A percentile compares a stretch with the other conserved stretches of the same genome.
Evolutionary conservation across 2,329 filamentous ascomycete genomes (phyloP).

Genomic region (Colletotrichum sp.): DNA sequence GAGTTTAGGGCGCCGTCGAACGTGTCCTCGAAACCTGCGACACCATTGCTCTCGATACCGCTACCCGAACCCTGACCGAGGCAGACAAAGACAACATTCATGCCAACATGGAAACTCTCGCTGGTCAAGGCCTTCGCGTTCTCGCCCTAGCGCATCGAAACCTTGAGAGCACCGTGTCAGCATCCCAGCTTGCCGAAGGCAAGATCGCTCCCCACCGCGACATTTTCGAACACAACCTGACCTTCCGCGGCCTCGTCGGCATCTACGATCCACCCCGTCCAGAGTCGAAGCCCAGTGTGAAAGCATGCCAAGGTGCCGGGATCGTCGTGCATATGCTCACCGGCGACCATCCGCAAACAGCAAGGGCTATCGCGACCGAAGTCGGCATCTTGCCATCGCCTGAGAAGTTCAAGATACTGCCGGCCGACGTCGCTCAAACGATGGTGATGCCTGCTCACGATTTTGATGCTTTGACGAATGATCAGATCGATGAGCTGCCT

Average conservation of each 20-base stretch:
- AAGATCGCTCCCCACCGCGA: constrained; percentile 46
- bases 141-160: constrained; percentile 67
- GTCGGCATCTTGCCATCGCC: constrained; percentile 65
- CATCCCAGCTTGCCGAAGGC: constrained; percentile 46
- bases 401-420: constrained; percentile 48
- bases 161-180: constrained; percentile 36
- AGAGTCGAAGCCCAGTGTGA: constrained; percentile 66
- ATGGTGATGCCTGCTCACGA: constrained; percentile 71
- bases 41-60: constrained; percentile 49
- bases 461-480: constrained; percentile 68
- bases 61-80: constrained; percentile 54
- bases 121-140: constrained; percentile 70
- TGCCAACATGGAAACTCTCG: constrained; percentile 72
- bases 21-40: constrained; percentile 69
- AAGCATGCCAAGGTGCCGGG: constrained; percentile 63
- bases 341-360: constrained; percentile 72
- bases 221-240: constrained; percentile 65
- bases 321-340: constrained; percentile 73
- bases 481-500: constrained; percentile 68
- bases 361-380: constrained; percentile 66
- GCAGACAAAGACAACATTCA: constrained; percentile 62
- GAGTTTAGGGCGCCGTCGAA: constrained; percentile 66
- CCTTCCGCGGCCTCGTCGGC: constrained; percentile 72
- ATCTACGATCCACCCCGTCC: constrained; percentile 75
- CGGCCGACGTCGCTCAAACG: constrained; percentile 58